Conservation (phyloP, 495 filamentous ascomycete genomes). For the Halenospora varia region DNA sequence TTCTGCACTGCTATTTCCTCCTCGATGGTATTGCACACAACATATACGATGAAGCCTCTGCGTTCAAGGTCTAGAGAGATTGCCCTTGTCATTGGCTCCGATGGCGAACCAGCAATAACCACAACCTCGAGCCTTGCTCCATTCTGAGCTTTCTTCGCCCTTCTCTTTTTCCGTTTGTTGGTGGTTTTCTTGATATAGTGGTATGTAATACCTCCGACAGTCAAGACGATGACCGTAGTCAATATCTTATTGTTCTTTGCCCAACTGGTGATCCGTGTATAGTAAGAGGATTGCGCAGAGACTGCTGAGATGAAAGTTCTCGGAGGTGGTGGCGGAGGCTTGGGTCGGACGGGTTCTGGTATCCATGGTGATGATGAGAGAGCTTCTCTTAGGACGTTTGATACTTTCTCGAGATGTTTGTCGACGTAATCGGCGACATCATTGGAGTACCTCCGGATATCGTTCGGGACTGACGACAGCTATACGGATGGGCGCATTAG, state of each 20-base stretch:
- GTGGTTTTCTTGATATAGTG: conserved; percentile 58
- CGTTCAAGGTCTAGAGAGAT: conserved; percentile 83
- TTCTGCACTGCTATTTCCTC: conserved; percentile 78
- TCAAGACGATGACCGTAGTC: conserved; percentile 62
- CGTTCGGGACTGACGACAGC: conserved; percentile 69
- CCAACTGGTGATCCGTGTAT: conserved; percentile 53
- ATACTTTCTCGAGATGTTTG: conserved; percentile 65
- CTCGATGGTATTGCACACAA: conserved; percentile 72
- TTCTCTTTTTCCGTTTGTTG: conserved; percentile 55
- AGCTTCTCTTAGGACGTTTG: conserved; percentile 56
- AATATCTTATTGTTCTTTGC: conserved; percentile 62
- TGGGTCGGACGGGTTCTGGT: conserved; percentile 60
- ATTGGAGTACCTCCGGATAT: conserved; percentile 60
- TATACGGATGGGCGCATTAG: conserved; percentile 30
- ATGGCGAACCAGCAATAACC: conserved; percentile 77
- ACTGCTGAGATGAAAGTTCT: conserved; percentile 28
- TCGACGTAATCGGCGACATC: conserved; percentile 75
- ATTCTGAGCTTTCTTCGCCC: conserved; percentile 71
- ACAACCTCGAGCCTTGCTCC: conserved; percentile 89
- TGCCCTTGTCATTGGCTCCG: conserved; percentile 74
- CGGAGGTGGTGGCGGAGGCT: conserved; percentile 41
- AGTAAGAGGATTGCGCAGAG: conserved; percentile 33
- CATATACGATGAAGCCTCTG: conserved; percentile 88
- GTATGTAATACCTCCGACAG: conserved; percentile 64
- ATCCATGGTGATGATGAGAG: conserved; percentile 65